phyloP scores from a whole-genome alignment of 805 yeast genomes.

The Ogataea chonburiensis region DNA sequence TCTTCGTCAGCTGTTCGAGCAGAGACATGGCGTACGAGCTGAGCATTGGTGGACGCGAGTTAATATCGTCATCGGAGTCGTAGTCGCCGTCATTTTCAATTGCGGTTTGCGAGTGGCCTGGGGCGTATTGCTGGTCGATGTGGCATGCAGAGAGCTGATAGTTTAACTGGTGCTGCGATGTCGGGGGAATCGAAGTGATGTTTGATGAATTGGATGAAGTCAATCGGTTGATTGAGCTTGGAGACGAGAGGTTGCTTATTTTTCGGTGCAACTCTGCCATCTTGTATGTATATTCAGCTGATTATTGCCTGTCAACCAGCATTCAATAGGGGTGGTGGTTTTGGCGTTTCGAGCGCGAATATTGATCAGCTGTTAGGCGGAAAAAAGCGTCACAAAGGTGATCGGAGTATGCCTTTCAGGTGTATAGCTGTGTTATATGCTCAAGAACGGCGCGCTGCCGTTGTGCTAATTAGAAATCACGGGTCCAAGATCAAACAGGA shows the following conservation, averaged over 20 bases:
- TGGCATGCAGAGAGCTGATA: conserved; percentile 8
- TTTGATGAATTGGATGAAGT: conserved; percentile 19
- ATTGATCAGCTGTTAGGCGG: no score
- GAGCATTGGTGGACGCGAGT: conserved; percentile 51
- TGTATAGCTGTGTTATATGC: no score
- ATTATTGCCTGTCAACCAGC: conserved; percentile 2
- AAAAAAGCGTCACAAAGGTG: no score
- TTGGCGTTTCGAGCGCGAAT: no score
- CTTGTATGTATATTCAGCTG: neutral
- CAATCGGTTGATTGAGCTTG: conserved; percentile 19
- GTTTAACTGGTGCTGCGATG: conserved; percentile 11
- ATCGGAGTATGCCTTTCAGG: no score
- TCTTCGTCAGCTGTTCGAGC: conserved; percentile 36
- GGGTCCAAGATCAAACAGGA: conserved; percentile 3
- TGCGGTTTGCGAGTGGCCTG: conserved; percentile 4
- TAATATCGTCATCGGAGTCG: conserved; percentile 40
- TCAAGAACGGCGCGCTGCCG: no score
- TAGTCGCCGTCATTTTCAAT: conserved; percentile 24
- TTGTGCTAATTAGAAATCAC: no score
- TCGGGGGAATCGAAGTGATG: conserved; percentile 20
- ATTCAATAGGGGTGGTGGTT: no score
- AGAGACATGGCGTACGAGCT: conserved; percentile 53
- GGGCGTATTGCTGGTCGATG: conserved; percentile 3
- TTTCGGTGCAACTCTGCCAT: conserved; percentile 28
- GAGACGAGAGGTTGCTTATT: conserved; percentile 24